Evolutionary conservation across 2,329 filamentous ascomycete genomes (phyloP).

Genomic region (Xylariaceae sp.): DNA sequence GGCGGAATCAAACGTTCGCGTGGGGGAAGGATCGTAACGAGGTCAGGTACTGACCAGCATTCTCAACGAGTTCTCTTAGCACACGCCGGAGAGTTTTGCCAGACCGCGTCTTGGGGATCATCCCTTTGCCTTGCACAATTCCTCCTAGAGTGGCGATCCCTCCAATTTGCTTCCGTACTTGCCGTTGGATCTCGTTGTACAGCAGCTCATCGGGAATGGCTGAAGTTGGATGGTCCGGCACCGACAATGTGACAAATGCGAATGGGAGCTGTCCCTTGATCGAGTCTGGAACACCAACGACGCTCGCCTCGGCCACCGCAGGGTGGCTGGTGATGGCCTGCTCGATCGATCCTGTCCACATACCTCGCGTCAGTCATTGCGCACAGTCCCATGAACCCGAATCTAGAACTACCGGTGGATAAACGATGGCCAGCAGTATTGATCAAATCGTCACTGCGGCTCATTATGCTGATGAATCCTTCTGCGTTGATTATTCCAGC

Average conservation of each 20-base stretch:
- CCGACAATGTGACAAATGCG: constrained; percentile 67
- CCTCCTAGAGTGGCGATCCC: constrained; percentile 82
- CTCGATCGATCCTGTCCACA: constrained; percentile 68
- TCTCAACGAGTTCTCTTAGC: constrained; percentile 78
- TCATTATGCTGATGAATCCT: constrained; percentile 63
- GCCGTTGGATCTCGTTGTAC: constrained; percentile 61
- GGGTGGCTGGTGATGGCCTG: constrained; percentile 84
- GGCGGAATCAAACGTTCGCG: too few relatives aligned
- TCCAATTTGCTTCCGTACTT: constrained; percentile 77
- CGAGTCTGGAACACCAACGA: constrained; percentile 79
- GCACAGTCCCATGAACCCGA: background rate
- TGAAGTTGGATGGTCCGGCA: constrained; percentile 44
- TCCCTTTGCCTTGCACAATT: constrained; percentile 76
- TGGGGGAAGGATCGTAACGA: too few relatives aligned
- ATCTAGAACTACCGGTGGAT: constrained; percentile 64
- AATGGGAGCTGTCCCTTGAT: constrained; percentile 91
- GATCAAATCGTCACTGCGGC: constrained; percentile 76
- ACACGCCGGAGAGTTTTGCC: constrained; percentile 86
- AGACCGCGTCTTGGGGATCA: constrained; percentile 89
- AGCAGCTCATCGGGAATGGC: constrained; percentile 46
- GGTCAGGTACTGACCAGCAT: constrained; percentile 42
- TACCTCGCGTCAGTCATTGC: constrained; percentile 6
- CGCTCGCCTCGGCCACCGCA: constrained; percentile 74
- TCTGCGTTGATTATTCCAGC: constrained; percentile 80
- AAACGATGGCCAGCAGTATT: constrained; percentile 94